Percentiles rank a stretch among this genome's conserved stretches.
Evolutionary conservation across 805 yeast species (phyloP).

Genomic region (Metschnikowia henanensis): DNA sequence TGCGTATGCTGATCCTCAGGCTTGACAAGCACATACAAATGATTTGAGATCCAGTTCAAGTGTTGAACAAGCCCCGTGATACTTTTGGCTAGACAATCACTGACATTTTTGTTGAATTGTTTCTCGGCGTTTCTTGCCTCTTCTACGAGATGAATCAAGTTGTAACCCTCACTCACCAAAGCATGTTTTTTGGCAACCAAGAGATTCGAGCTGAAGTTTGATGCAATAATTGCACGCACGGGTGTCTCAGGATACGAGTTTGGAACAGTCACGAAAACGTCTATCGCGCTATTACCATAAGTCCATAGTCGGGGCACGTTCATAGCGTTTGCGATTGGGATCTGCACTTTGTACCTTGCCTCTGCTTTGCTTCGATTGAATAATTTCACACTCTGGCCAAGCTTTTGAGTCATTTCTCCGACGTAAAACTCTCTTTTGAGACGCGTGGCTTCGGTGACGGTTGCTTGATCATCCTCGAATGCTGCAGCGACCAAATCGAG

Average conservation of each 20-base stretch:
- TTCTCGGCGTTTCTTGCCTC: conserved; percentile 30
- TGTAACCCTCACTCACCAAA: conserved; percentile 13
- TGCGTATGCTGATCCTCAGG: conserved; percentile 1
- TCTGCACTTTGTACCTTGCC: conserved; percentile 30
- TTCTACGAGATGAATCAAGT: conserved; percentile 20
- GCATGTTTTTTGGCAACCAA: conserved; percentile 24
- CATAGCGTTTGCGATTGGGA: conserved; percentile 26
- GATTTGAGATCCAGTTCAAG: conserved; percentile 34
- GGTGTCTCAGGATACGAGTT: conserved; percentile 30
- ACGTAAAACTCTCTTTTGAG: conserved; percentile 15
- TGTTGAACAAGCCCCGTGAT: conserved; percentile 23
- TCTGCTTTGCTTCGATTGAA: conserved; percentile 27
- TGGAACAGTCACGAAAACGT: conserved; percentile 35
- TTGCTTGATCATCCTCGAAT: conserved; percentile 1
- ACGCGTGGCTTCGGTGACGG: conserved; percentile 7
- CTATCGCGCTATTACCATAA: conserved; percentile 22
- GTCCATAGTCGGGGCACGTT: conserved; percentile 32
- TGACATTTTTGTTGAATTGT: conserved; percentile 26
- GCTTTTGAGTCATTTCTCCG: conserved; percentile 29
- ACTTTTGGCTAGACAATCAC: conserved; percentile 15
- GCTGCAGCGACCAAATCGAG: conserved; percentile 10
- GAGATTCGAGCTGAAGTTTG: conserved; percentile 32
- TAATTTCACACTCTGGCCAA: conserved; percentile 24
- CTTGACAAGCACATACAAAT: conserved; percentile 13
- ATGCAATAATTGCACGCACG: conserved; percentile 25